Evolutionary conservation across 345 rosid species (phyloP), one percentile per base, ranked within the genome.

Genomic region (Euphorbia pulcherrima): DNA sequence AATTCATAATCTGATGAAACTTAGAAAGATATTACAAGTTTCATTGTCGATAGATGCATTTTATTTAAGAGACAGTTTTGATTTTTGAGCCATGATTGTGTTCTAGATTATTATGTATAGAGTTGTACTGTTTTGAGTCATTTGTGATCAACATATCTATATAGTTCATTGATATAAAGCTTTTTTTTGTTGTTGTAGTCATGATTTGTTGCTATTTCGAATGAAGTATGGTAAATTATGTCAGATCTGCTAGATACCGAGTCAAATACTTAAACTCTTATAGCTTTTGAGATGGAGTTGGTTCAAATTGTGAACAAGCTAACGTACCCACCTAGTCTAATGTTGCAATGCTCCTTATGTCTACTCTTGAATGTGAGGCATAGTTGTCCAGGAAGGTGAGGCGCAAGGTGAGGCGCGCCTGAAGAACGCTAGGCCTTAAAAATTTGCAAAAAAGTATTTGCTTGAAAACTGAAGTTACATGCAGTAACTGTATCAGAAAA

Each of bases 41-140:
- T 18, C 16, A 16, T 7, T 16, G 3, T 48, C 0, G 21, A 18
- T 18, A 48, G 21, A 48, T 16, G 20, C 53, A 48, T 48, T 48
- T 48, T 48, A 18, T 5, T 48, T 48, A 21, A 17, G 21, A 16
- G 21, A 48, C n/a, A 18, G 47, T 48, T n/a, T n/a, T n/a, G n/a
- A n/a, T n/a, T n/a, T 50, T n/a, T 18, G 54, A 50, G 54, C 8
- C 8, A 20, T 14, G 9, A 50, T 18, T 50, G 54, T 18, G 53
- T 18, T 48, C 21, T 48, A 16, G 20, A 48, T 48, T n/a, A n/a
- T 7, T 48, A 48, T 0, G 30, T 30, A 29, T 59, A 16, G 4
- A 16, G 64, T 60, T 60, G 64, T n/a, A 60, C 18, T n/a, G 21
- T 23, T 30, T 60, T 35, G 20, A 60, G 50, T 44, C 50, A 44